Percentiles rank a stretch among this genome's conserved stretches.
Evolutionary conservation across 768 basidiomycete genomes (phyloP).

Genomic region (Baorangia bicolor): DNA sequence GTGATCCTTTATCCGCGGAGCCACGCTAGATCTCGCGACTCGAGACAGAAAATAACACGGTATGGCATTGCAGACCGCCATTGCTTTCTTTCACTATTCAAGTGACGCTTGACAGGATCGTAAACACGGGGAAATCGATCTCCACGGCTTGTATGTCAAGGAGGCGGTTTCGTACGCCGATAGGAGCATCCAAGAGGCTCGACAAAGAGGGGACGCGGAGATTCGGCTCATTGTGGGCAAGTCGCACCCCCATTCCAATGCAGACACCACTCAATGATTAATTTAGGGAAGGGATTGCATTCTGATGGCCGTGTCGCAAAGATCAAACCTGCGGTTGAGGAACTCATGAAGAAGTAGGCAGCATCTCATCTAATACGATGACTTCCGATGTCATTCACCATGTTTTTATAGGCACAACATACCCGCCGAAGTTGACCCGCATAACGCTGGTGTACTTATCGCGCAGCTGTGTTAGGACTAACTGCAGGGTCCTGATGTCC

Average conservation of each 20-base stretch:
- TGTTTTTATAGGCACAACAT: constrained; percentile 59
- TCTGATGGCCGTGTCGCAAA: constrained; percentile 75
- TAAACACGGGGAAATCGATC: constrained; percentile 72
- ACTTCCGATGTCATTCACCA: not conserved
- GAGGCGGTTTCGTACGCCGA: constrained; percentile 83
- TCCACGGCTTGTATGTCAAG: constrained; percentile 92
- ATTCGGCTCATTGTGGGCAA: constrained; percentile 82
- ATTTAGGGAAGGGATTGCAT: constrained; percentile 82
- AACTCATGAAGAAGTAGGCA: constrained; percentile 75
- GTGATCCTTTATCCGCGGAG: not conserved
- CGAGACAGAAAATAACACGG: constrained; percentile 71
- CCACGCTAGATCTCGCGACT: not conserved
- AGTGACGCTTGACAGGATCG: constrained; percentile 48
- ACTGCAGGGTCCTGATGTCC: not conserved
- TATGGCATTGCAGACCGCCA: constrained; percentile 18
- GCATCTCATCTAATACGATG: not conserved
- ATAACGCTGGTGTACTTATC: constrained; percentile 82
- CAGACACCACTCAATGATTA: not conserved
- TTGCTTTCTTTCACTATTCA: not conserved
- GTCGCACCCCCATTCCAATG: constrained; percentile 25
- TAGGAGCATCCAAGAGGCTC: constrained; percentile 64
- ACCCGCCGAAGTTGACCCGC: constrained; percentile 69
- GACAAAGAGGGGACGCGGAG: constrained; percentile 57
- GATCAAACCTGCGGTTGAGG: constrained; percentile 89
- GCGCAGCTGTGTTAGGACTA: constrained; percentile 45